Base-by-base conservation (phyloP, 805 yeast genomes). In the Wickerhamiella siamensis region DNA sequence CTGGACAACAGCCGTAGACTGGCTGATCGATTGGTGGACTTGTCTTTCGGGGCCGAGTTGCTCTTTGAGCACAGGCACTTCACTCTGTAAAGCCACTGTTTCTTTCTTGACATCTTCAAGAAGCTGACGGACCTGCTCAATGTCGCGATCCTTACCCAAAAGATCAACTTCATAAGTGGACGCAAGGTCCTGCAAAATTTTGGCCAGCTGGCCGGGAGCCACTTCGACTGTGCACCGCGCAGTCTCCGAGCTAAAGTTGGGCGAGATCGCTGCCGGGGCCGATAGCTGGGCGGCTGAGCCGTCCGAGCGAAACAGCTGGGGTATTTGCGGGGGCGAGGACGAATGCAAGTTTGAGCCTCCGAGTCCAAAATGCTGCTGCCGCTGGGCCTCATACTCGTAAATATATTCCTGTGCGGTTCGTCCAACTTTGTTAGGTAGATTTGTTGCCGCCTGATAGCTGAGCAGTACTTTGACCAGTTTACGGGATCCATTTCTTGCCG, bases 401-500 rank as follows among this genome's bases (percentile, higher is more conserved):
- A 63, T 56, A 43, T 56, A 58, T 42, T 61, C 64, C 38, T 60
- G 60, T 5, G 69, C 64, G 1, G 65, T 62, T 9, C 57, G 50
- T 6, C 70, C 67, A 4, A 52, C 51, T 26, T 57, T 59, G 51
- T 72, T 72, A 22, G 61, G 60, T 19, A 70, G 52, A 34, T 61
- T 62, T 2, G 68, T 59, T 32, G 59, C 54, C 2, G 79, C 80
- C 21, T 70, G 66, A 50, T 71, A 64, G 38, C 68, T 63, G 33
- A 70, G 47, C 39, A 76, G 59, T 16, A 64, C 58, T 29, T 63
- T 62, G 21, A 66, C 61, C 22, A 75, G 59, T 27, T 59, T 58
- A 12, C 68, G 57, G 40, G 78, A 72, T 3, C 71, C 70, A 6
- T 73, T 62, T 31, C 74, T 66, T 14, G 75, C 73, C 0, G 94